Percentiles rank a stretch among this genome's conserved stretches.
phyloP scores from a whole-genome alignment of 352 stramenopile genomes.

The Phytophthora agathidicida region DNA sequence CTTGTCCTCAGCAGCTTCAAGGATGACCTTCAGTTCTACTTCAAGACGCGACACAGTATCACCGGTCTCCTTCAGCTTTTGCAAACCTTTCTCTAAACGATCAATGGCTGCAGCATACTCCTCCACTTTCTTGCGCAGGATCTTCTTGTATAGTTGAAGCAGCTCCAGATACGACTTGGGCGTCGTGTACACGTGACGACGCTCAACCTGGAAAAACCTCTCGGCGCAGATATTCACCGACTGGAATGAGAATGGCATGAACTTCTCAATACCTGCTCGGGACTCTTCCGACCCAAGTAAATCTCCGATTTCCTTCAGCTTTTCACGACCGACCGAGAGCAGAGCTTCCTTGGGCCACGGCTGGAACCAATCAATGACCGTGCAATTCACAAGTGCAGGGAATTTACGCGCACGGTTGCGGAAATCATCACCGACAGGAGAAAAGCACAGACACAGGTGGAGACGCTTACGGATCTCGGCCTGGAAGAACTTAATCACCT shows the following conservation, averaged over 20 bases:
- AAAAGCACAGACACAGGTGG: slow-evolving; percentile 96
- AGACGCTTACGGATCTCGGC: slow-evolving; percentile 94
- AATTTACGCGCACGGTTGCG: slow-evolving; percentile 94
- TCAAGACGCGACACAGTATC: slow-evolving; percentile 94
- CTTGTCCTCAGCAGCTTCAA: slow-evolving; percentile 96
- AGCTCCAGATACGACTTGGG: slow-evolving; percentile 96
- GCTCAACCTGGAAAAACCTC: slow-evolving; percentile 90
- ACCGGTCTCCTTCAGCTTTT: slow-evolving; percentile 94
- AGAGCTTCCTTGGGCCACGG: slow-evolving; percentile 94
- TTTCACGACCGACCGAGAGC: slow-evolving; percentile 90
- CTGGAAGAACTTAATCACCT: slow-evolving; percentile 96
- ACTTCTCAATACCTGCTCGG: slow-evolving; percentile 91
- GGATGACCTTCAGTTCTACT: slow-evolving; percentile 94
- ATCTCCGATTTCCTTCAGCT: slow-evolving; percentile 86
- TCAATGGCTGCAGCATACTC: slow-evolving; percentile 91
- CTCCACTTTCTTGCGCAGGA: slow-evolving; percentile 91
- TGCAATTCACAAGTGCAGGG: slow-evolving; percentile 95
- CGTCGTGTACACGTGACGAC: slow-evolving; percentile 95
- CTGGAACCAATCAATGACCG: slow-evolving; percentile 96
- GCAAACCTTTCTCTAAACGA: slow-evolving; percentile 91
- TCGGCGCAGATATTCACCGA: slow-evolving; percentile 93
- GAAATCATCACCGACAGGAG: slow-evolving; percentile 95
- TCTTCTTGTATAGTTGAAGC: slow-evolving; percentile 94
- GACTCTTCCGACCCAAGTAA: slow-evolving; percentile 84
- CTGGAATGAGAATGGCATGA: slow-evolving; percentile 96